phyloP scores from a whole-genome alignment of 2,329 filamentous ascomycete genomes.

The Alternaria sp. region DNA sequence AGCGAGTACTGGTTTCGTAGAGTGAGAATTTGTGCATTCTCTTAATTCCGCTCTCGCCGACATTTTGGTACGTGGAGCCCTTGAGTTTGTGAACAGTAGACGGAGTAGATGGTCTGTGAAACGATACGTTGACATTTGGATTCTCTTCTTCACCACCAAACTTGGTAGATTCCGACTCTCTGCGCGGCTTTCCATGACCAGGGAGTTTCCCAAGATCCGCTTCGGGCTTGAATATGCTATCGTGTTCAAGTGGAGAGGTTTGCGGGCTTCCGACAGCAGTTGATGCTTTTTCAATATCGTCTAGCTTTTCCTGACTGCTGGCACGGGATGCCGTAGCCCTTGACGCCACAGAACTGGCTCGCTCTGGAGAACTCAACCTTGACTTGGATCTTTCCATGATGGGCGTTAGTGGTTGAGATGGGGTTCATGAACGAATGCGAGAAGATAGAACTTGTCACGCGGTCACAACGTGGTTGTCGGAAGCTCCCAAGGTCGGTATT shows the following conservation, averaged over 20 bases:
- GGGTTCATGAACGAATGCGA: slow-evolving; percentile 1
- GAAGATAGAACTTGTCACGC: slow-evolving; percentile 7
- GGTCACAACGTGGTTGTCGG: slow-evolving; percentile 9
- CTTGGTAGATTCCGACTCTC: slow-evolving; percentile 43
- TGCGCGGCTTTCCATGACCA: slow-evolving; percentile 34
- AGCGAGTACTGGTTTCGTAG: slow-evolving; percentile 92
- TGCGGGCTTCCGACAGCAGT: slow-evolving; percentile 37
- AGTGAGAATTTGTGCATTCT: slow-evolving; percentile 96
- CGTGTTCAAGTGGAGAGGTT: slow-evolving; percentile 33
- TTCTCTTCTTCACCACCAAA: slow-evolving; percentile 56
- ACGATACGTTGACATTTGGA: slow-evolving; percentile 49
- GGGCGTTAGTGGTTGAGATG: slow-evolving; percentile 7
- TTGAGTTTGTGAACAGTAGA: slow-evolving; percentile 50
- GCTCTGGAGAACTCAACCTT: slow-evolving; percentile 34
- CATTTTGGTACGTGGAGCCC: slow-evolving; percentile 52
- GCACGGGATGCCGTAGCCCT: slow-evolving; percentile 38
- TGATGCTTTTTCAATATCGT: slow-evolving; percentile 40
- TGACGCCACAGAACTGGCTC: slow-evolving; percentile 35
- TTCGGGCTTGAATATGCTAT: slow-evolving; percentile 40
- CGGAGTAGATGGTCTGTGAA: slow-evolving; percentile 53
- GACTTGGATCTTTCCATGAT: slow-evolving; percentile 34
- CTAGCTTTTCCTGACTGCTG: slow-evolving; percentile 36
- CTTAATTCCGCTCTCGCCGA: slow-evolving; percentile 55
- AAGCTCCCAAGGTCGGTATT: not conserved
- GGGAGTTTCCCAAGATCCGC: slow-evolving; percentile 44